A percentile compares a stretch with the other conserved stretches of the same genome.
Evolutionary conservation across 2,329 filamentous ascomycete genomes (phyloP).

Genomic region (Penicillium concentricum): DNA sequence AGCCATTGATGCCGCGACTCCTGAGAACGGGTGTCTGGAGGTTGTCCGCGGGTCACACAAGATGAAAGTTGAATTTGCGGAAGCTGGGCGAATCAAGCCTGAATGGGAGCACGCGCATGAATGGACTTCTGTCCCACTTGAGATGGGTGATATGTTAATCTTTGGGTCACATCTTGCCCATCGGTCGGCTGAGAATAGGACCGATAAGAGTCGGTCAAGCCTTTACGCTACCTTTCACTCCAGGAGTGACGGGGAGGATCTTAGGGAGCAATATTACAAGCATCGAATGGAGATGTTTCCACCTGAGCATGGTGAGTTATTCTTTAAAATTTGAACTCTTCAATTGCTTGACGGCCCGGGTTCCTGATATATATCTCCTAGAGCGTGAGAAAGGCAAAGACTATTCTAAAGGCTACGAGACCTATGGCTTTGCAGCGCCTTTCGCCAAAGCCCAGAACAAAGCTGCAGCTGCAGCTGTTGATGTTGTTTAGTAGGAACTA

Average conservation of each 20-base stretch:
- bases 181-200: slow-evolving; percentile 30
- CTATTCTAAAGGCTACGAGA: slow-evolving; percentile 22
- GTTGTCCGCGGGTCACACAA: slow-evolving; percentile 35
- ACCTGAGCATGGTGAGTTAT: slow-evolving; percentile 26
- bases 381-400: slow-evolving; percentile 24
- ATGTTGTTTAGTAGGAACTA: neutral
- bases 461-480: neutral
- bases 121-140: slow-evolving; percentile 32
- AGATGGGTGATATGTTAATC: slow-evolving; percentile 32
- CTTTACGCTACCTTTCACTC: slow-evolving; percentile 31
- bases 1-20: slow-evolving; percentile 33
- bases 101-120: slow-evolving; percentile 32
- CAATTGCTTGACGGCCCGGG: neutral
- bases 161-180: slow-evolving; percentile 38
- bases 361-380: slow-evolving; percentile 3
- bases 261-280: slow-evolving; percentile 25
- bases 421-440: slow-evolving; percentile 26
- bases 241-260: slow-evolving; percentile 18
- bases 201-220: slow-evolving; percentile 22
- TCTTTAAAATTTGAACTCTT: neutral
- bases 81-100: slow-evolving; percentile 31
- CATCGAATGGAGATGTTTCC: slow-evolving; percentile 26
- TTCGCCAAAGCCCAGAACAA: slow-evolving; percentile 14
- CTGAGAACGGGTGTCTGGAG: slow-evolving; percentile 35
- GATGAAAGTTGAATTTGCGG: slow-evolving; percentile 33